Percentiles rank a stretch among this genome's conserved stretches.
These are phyloP conservation scores for Ogataea pini DNA, from an alignment of 805 yeast species.

Conservation along the genomic window DNA sequence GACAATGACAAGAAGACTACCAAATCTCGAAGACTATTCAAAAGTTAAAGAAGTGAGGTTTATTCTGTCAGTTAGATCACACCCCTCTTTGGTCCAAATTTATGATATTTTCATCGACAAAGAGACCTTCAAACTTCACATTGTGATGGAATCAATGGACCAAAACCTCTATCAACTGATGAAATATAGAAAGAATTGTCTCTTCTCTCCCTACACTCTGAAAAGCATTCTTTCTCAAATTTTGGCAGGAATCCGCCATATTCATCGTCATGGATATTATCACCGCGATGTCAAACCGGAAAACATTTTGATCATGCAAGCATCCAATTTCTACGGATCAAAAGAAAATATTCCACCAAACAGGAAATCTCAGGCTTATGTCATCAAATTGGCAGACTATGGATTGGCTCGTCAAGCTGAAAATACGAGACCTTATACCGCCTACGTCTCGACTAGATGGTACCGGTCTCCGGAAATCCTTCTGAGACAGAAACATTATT, in stretches of 20 bases:
- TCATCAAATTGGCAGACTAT: constrained; percentile 77
- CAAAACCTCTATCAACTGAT: constrained; percentile 79
- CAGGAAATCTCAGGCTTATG: constrained; percentile 46
- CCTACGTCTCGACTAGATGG: constrained; percentile 85
- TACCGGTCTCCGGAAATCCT: constrained; percentile 82
- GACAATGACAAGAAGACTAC: constrained; percentile 62
- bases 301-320: constrained; percentile 71
- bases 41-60: constrained; percentile 68
- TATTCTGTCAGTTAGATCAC: constrained; percentile 67
- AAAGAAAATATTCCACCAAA: constrained; percentile 41
- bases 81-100: constrained; percentile 69
- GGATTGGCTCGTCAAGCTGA: constrained; percentile 69
- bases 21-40: constrained; percentile 54
- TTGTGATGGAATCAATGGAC: constrained; percentile 87
- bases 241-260: constrained; percentile 76
- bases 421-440: constrained; percentile 60
- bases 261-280: constrained; percentile 66
- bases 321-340: constrained; percentile 52
- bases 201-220: constrained; percentile 58
- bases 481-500: constrained; percentile 59
- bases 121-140: constrained; percentile 58
- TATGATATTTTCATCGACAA: constrained; percentile 80
- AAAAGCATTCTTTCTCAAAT: constrained; percentile 72
- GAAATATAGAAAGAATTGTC: constrained; percentile 53
- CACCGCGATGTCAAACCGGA: constrained; percentile 96